Base-by-base conservation (phyloP, 257 asterid genomes). In the Salvia hispanica region DNA sequence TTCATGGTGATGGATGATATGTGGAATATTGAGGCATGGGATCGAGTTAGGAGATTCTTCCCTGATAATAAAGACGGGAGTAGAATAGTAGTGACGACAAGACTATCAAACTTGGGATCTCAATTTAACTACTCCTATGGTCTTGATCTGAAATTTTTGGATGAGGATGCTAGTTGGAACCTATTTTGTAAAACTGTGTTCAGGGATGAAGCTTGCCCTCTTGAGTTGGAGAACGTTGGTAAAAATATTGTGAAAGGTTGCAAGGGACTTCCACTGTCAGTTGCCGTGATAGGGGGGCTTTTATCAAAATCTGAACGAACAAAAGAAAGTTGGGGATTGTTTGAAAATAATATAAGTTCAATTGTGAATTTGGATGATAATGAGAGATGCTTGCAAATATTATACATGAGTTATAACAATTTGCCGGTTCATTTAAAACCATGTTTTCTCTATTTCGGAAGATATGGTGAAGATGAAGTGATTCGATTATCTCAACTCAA, bases 211-310 rank as follows among this genome's bases (percentile, higher is more conserved):
- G 6, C 18, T 12, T 66, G 21, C 36, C 62, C 62, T 37, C 39
- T 12, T 52, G 71, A 66, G 15, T 21, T 66, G 42, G 25, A 52
- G 9, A 14, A 66, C n/a, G 16, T 52, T 0, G 71, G 62, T 3
- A 39, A 11, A 9, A 21, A 18, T 7, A 51, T 66, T 18, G 62
- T 52, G 3, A 4, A 11, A 39, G 13, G 55, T 10, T 66, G 62
- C 10, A 37, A 7, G 39, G 71, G 71, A 11, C 71, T 66, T 66
- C 71, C 71, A n/a, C 40, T 66, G 39, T 66, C 62, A 8, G 39
- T 66, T 39, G 71, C 39, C 21, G 62, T 50, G 61, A 9, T 52
- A 0, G 71, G 71, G 7, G 71, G 71, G 1, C 71, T 66, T 3
- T 21, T 66, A 0, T 16, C 61, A 18, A 66, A 11, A 12, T 16